phyloP scores from a whole-genome alignment of 2,329 filamentous ascomycete genomes.

The Pseudogymnoascus pannorum region DNA sequence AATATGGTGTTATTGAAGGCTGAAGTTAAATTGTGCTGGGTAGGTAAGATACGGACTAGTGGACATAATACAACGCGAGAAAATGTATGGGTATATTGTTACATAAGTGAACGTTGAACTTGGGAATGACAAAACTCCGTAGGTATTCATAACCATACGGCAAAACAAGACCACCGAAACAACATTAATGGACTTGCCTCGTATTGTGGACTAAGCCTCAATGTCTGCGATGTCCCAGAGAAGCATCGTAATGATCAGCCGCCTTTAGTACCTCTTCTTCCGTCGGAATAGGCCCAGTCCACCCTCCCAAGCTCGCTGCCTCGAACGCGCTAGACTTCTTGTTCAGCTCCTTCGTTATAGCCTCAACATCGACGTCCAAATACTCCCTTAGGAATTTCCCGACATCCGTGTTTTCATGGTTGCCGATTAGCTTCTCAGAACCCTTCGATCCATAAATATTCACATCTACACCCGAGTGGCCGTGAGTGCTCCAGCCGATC shows the following conservation, averaged over 20 bases:
- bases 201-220: background rate
- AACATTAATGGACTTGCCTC: background rate
- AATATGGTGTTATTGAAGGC: background rate
- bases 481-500: conserved; percentile 90
- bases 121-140: background rate
- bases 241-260: background rate
- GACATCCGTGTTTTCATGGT: conserved; percentile 92
- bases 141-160: background rate
- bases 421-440: conserved; percentile 62
- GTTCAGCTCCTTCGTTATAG: conserved; percentile 65
- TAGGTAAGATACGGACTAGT: background rate
- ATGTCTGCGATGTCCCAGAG: background rate
- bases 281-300: conserved; percentile 22
- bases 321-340: conserved; percentile 19
- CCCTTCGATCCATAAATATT: conserved; percentile 85
- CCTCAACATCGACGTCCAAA: conserved; percentile 69
- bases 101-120: background rate
- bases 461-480: conserved; percentile 88
- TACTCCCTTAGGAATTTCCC: conserved; percentile 76
- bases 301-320: conserved; percentile 12
- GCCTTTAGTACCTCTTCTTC: conserved; percentile 16
- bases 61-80: background rate
- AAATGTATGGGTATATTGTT: conserved; percentile 5
- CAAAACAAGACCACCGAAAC: background rate
- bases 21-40: background rate